These are phyloP conservation scores for Plectranthus barbatus DNA, from an alignment of 257 asterid species.

Conservation along the genomic window DNA sequence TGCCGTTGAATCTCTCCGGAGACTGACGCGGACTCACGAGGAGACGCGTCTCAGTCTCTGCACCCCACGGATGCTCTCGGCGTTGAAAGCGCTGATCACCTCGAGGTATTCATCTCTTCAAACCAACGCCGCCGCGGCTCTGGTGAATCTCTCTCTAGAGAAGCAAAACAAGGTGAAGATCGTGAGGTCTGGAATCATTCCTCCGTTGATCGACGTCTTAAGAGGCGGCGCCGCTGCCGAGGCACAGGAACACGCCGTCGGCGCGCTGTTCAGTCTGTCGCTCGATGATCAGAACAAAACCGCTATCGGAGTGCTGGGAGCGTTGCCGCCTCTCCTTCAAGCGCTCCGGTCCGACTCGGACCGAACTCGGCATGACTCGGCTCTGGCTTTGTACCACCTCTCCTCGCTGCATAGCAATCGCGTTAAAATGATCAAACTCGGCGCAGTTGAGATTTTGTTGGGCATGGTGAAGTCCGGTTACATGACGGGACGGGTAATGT, in stretches of 20 bases:
- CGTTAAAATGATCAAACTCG: slow-evolving; percentile 70
- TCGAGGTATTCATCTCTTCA: slow-evolving; percentile 59
- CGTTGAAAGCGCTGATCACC: slow-evolving; percentile 35
- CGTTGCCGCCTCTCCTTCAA: slow-evolving; percentile 70
- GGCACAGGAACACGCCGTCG: slow-evolving; percentile 91
- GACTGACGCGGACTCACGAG: slow-evolving; percentile 68
- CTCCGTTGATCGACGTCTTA: slow-evolving; percentile 63
- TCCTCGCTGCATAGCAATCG: slow-evolving; percentile 75
- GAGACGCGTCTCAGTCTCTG: slow-evolving; percentile 55
- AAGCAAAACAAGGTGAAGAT: slow-evolving; percentile 77
- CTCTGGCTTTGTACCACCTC: slow-evolving; percentile 78
- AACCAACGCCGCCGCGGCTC: slow-evolving; percentile 67
- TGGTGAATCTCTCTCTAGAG: slow-evolving; percentile 82
- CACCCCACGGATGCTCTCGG: slow-evolving; percentile 56
- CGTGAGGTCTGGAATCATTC: slow-evolving; percentile 84
- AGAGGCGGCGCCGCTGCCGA: slow-evolving; percentile 55
- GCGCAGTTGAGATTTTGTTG: slow-evolving; percentile 49
- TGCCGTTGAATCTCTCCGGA: slow-evolving; percentile 48
- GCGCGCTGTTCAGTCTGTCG: slow-evolving; percentile 81
- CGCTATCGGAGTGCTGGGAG: slow-evolving; percentile 92
- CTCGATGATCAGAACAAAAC: slow-evolving; percentile 81
- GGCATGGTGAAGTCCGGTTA: slow-evolving; percentile 66
- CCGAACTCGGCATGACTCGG: slow-evolving; percentile 77
- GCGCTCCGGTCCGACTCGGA: slow-evolving; percentile 71
- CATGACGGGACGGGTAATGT: slow-evolving; percentile 53